Base-by-base conservation (phyloP, 805 yeast genomes). In the Sungouiella blattae region DNA sequence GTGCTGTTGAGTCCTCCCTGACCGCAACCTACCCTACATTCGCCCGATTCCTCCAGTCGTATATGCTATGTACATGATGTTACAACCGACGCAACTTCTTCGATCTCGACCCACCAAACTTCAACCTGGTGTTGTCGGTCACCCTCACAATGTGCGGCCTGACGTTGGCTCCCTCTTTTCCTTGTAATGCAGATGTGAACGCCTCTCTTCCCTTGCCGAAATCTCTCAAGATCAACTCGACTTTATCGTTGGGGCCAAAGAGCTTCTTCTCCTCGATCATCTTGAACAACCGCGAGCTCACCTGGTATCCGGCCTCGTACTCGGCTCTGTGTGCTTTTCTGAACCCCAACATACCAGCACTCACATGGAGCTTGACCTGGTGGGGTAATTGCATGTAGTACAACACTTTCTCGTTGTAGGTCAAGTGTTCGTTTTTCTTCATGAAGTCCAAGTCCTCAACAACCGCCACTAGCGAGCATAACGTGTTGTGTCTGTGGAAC, bases 201-300 rank as follows among this genome's bases (percentile, higher is more conserved):
- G 95, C 96, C 42, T 78, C 80, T 60, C 97, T 77, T 27, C 96
- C 96, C 54, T 85, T 85, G 35, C 96, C 96, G 49, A 83, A 87
- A 47, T 86, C 86, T 47, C 80, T 80, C 50, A 88, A 67, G 14
- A 87, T 78, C 28, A 91, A 59, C 59, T 91, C 97, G 18, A 91
- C 67, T 44, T 80, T 74, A 44, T 76, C 77, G 34, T 57, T 62
- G 3, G 67, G 62, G 27, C 73, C 74, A 30, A 80, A 56, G 37
- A 72, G 65, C 24, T 72, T 73, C 44, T 69, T 73, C 55, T 80
- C 84, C 61, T 77, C 78, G 55, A 91, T 84, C 45, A 71, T 58
- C 43, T 79, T 73, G 61, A 91, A 87, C 63, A 86, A 70, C 44
- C 75, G 76, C 4, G 88, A 68, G 11, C 88, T 68, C 7, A 91